Conservation (phyloP, 148 eudicot species). For the Limonium bicolor region DNA sequence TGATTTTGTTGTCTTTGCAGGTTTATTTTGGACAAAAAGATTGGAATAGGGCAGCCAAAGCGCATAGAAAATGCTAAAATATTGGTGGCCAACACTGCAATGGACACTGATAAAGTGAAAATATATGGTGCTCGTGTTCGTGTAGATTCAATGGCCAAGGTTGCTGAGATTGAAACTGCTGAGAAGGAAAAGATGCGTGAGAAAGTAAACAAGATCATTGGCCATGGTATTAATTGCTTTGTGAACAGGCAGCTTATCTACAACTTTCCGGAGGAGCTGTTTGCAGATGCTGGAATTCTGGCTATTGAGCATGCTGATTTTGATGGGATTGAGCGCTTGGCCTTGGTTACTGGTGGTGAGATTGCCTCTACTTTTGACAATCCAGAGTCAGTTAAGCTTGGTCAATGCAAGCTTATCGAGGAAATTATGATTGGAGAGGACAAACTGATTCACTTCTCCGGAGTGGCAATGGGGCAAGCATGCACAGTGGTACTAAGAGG, state of each 20-base stretch:
- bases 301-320: constrained; percentile 99
- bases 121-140: constrained; percentile 98
- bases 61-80: constrained; percentile 98
- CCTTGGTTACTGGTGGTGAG: constrained; percentile 94
- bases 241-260: constrained; percentile 88
- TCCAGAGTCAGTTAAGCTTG: constrained; percentile 94
- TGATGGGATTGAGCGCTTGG: constrained; percentile 97
- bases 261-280: constrained; percentile 95
- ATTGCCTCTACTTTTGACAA: constrained; percentile 98
- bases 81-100: constrained; percentile 94
- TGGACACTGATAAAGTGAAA: constrained; percentile 99
- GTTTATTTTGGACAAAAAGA: constrained; percentile 93
- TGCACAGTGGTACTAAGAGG: constrained; percentile 96
- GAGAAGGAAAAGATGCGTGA: constrained; percentile 99
- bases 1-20: constrained; percentile 19
- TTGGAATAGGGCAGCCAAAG: constrained; percentile 95
- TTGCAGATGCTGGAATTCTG: constrained; percentile 97
- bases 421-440: constrained; percentile 99
- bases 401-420: constrained; percentile 89
- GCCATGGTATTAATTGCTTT: constrained; percentile 91
- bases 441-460: constrained; percentile 86
- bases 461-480: constrained; percentile 96
- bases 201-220: constrained; percentile 84
- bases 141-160: constrained; percentile 97
- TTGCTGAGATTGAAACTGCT: constrained; percentile 92